A percentile compares a stretch with the other conserved stretches of the same genome.
Conservation (phyloP, 2,329 filamentous ascomycete genomes). For the Aspergillus ibericus region DNA sequence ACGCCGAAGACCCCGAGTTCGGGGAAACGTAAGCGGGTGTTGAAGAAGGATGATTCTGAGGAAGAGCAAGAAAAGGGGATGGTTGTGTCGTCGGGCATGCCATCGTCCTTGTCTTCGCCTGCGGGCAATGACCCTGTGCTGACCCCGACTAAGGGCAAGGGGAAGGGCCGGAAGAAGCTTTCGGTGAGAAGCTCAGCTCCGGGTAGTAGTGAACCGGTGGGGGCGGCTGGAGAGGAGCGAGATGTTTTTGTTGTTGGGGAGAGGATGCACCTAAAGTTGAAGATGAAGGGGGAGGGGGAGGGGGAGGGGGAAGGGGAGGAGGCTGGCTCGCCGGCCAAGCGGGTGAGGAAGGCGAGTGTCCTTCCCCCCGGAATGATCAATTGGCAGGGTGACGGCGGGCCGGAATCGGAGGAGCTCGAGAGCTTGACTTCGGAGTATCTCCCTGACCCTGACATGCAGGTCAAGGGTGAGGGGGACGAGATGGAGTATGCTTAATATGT, state of each 20-base stretch:
- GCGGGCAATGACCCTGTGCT: too few relatives aligned
- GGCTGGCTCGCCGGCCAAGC: constrained; percentile 16
- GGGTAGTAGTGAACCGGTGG: too few relatives aligned
- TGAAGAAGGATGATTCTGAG: not conserved
- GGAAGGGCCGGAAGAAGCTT: constrained; percentile 1
- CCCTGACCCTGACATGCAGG: constrained; percentile 23
- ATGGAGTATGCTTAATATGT: not conserved
- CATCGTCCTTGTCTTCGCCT: too few relatives aligned
- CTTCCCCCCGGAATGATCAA: constrained; percentile 19
- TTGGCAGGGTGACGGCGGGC: constrained; percentile 14
- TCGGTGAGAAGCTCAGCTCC: too few relatives aligned
- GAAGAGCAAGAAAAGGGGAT: not conserved
- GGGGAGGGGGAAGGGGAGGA: not conserved
- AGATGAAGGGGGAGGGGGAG: not conserved
- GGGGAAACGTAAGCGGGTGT: constrained; percentile 19
- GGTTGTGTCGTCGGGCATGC: too few relatives aligned
- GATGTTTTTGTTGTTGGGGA: not conserved
- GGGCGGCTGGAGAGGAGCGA: too few relatives aligned
- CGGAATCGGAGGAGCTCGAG: constrained; percentile 7
- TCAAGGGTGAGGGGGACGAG: constrained; percentile 5
- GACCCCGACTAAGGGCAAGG: not conserved
- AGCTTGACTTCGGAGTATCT: constrained; percentile 23
- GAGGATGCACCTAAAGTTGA: not conserved
- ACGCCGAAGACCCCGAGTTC: constrained; percentile 21
- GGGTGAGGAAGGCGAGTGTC: constrained; percentile 20